phyloP scores from a whole-genome alignment of 768 basidiomycete species.

The Agaricus blazei region DNA sequence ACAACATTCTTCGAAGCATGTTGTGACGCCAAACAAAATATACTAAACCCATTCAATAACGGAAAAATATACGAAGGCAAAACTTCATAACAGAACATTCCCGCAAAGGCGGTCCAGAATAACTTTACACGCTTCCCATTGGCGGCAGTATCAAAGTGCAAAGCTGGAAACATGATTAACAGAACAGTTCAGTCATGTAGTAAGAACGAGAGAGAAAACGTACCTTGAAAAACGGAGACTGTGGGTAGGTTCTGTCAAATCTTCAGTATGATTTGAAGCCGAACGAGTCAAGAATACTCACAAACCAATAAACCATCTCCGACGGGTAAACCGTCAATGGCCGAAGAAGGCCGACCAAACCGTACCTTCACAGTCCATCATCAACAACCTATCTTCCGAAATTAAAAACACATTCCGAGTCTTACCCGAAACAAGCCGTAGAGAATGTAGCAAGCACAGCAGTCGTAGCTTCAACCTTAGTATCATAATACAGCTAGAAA shows the following conservation, averaged over 20 bases:
- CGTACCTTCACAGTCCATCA: slow-evolving; percentile 34
- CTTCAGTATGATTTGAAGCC: neutral
- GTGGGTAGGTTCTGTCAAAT: slow-evolving; percentile 44
- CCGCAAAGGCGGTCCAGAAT: slow-evolving; percentile 46
- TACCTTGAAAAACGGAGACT: slow-evolving; percentile 57
- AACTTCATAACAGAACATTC: slow-evolving; percentile 50
- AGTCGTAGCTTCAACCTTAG: slow-evolving; percentile 47
- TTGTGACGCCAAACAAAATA: slow-evolving; percentile 58
- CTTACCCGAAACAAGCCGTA: slow-evolving; percentile 57
- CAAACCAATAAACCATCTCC: slow-evolving; percentile 61
- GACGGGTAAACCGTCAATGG: slow-evolving; percentile 56
- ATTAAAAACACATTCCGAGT: neutral
- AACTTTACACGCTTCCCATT: slow-evolving; percentile 46
- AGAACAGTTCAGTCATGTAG: neutral
- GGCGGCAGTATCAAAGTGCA: slow-evolving; percentile 41
- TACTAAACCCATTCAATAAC: slow-evolving; percentile 52
- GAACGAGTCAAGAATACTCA: slow-evolving; percentile 20
- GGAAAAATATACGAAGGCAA: slow-evolving; percentile 60
- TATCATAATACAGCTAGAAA: slow-evolving; percentile 52
- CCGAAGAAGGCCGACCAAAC: slow-evolving; percentile 53
- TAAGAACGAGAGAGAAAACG: neutral
- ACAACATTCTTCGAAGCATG: slow-evolving; percentile 35
- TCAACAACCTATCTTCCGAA: neutral
- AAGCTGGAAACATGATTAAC: slow-evolving; percentile 23
- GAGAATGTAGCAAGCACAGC: slow-evolving; percentile 61